phyloP scores from a whole-genome alignment of 805 yeast species.

The Brettanomyces nanus region DNA sequence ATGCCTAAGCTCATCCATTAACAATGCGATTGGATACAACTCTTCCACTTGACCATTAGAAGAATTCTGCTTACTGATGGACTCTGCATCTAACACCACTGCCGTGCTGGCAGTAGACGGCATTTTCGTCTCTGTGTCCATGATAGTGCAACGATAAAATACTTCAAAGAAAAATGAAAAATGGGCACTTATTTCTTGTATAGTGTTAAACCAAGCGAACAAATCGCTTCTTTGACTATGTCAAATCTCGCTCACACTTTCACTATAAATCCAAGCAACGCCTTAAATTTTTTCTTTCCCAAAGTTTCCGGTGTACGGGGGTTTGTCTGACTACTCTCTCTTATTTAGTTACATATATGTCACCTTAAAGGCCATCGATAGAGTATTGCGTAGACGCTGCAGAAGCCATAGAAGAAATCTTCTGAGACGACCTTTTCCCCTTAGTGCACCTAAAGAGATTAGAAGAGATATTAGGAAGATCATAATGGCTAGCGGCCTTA shows the following conservation, averaged over 20 bases:
- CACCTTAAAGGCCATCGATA: conserved; percentile 23
- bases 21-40: conserved; percentile 86
- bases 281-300: too few relatives aligned
- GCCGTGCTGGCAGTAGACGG: background rate
- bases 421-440: conserved; percentile 6
- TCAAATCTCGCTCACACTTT: too few relatives aligned
- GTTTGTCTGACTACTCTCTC: too few relatives aligned
- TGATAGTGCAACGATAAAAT: background rate
- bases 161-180: background rate
- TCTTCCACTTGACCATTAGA: conserved; percentile 34
- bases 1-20: conserved; percentile 91
- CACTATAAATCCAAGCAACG: too few relatives aligned
- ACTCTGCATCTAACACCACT: background rate
- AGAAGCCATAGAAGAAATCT: conserved; percentile 13
- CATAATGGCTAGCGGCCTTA: conserved; percentile 10
- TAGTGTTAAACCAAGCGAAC: too few relatives aligned
- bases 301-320: too few relatives aligned
- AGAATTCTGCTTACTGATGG: background rate
- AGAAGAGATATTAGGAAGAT: conserved; percentile 13
- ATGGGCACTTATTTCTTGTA: too few relatives aligned
- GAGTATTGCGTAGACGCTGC: conserved; percentile 12
- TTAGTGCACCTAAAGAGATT: conserved; percentile 7
- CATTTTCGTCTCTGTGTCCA: conserved; percentile 1
- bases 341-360: conserved; percentile 13
- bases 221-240: too few relatives aligned